Percentiles rank a stretch among this genome's conserved stretches.
Evolutionary conservation across 257 asterid species (phyloP).

Genomic region (Nyctanthes arbortristis): DNA sequence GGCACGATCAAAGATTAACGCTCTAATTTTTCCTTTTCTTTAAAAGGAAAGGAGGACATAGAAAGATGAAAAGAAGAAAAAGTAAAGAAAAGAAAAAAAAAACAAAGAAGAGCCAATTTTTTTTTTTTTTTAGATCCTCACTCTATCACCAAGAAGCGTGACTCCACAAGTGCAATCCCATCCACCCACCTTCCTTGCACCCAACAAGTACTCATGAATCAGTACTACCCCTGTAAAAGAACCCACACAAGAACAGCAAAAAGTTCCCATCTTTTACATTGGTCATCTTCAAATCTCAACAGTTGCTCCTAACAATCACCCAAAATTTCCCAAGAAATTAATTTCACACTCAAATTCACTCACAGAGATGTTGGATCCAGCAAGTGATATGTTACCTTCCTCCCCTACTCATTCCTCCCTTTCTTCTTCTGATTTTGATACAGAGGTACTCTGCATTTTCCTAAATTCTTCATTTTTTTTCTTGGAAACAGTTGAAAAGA

Average conservation of each 20-base stretch:
- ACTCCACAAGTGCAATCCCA: not conserved
- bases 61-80: no score
- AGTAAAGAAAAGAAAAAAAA: no score
- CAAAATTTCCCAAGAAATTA: not conserved
- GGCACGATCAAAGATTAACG: no score
- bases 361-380: conserved; percentile 66
- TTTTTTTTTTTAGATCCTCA: not conserved
- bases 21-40: no score
- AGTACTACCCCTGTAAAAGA: not conserved
- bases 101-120: no score
- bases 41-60: no score
- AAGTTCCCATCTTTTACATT: no score
- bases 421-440: conserved; percentile 96
- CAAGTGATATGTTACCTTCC: conserved; percentile 56
- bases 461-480: not conserved
- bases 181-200: not conserved
- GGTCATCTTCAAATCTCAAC: not conserved
- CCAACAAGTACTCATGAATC: not conserved
- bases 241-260: not conserved
- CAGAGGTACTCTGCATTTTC: conserved; percentile 57
- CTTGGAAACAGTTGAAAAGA: not conserved
- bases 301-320: not conserved
- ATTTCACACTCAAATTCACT: not conserved
- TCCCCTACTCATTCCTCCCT: conserved; percentile 83
- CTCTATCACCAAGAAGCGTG: not conserved